Conservation (phyloP, 2,329 filamentous ascomycete species). For the Arachnomyces sp. region DNA sequence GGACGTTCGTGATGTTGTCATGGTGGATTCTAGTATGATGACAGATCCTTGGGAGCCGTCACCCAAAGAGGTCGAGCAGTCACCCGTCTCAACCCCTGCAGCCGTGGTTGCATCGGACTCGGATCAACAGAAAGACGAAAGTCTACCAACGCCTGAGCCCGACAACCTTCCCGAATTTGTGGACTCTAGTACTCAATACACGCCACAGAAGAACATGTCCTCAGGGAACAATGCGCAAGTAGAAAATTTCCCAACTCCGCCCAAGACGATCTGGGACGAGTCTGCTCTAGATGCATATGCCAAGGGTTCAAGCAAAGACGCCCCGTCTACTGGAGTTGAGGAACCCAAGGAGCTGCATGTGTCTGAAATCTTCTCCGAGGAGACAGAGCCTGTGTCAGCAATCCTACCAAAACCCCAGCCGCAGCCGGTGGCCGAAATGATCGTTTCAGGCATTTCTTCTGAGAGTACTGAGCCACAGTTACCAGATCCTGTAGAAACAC, state of each 20-base stretch:
- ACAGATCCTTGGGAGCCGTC: slow-evolving; percentile 51
- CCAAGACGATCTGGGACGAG: slow-evolving; percentile 36
- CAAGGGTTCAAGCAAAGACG: not conserved
- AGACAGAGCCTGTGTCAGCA: slow-evolving; percentile 36
- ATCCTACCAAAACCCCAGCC: slow-evolving; percentile 24
- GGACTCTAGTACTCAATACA: slow-evolving; percentile 37
- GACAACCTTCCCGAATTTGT: slow-evolving; percentile 22
- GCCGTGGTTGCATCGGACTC: slow-evolving; percentile 6
- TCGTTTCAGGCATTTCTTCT: slow-evolving; percentile 15
- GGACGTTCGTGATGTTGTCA: slow-evolving; percentile 28
- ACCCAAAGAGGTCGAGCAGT: not conserved
- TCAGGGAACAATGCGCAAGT: slow-evolving; percentile 20
- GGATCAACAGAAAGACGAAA: too few relatives aligned
- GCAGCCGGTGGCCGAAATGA: slow-evolving; percentile 23
- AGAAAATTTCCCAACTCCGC: slow-evolving; percentile 29
- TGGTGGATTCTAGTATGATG: slow-evolving; percentile 57
- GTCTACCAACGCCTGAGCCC: slow-evolving; percentile 12
- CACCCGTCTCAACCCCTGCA: slow-evolving; percentile 7
- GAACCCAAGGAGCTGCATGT: slow-evolving; percentile 21
- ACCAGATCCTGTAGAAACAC: slow-evolving; percentile 5
- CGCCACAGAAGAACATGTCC: slow-evolving; percentile 25
- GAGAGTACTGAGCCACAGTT: slow-evolving; percentile 5
- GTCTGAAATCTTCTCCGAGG: slow-evolving; percentile 26
- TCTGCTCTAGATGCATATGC: slow-evolving; percentile 8
- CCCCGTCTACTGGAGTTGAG: slow-evolving; percentile 7